These are phyloP conservation scores for Phytophthora ohioensis DNA, from an alignment of 352 stramenopile genomes.

Conservation along the genomic window DNA sequence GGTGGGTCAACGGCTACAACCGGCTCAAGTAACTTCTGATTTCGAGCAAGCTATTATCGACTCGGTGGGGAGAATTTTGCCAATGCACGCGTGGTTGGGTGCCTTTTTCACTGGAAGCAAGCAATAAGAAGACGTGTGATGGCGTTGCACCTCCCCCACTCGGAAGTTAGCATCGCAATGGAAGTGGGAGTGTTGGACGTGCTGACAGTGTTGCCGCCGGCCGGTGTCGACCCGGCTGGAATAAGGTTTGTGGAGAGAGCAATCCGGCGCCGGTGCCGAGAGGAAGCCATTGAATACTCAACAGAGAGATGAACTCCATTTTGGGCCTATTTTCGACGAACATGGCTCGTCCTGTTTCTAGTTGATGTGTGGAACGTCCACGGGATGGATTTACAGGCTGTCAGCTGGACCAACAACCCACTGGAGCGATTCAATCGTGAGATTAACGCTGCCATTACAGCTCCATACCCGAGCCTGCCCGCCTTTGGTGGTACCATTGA, in stretches of 20 bases:
- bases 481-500: neutral
- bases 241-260: neutral
- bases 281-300: neutral
- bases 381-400: neutral
- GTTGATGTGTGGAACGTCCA: neutral
- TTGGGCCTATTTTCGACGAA: neutral
- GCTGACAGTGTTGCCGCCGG: neutral
- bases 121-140: slow-evolving; percentile 9
- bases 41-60: slow-evolving; percentile 30
- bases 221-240: neutral
- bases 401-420: slow-evolving; percentile 2
- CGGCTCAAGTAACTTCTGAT: slow-evolving; percentile 14
- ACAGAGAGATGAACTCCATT: neutral
- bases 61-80: slow-evolving; percentile 12
- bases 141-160: neutral
- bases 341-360: neutral
- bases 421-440: slow-evolving; percentile 9
- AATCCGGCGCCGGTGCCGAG: neutral
- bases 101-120: slow-evolving; percentile 26
- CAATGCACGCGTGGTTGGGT: slow-evolving; percentile 13
- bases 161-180: neutral
- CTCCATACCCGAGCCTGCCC: neutral
- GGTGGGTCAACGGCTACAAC: slow-evolving; percentile 5
- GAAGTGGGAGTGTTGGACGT: slow-evolving; percentile 4
- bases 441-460: neutral